Percentiles rank a stretch among this genome's conserved stretches.
Evolutionary conservation across 805 yeast species (phyloP).

Genomic region (Zygosaccharomyces bisporus): DNA sequence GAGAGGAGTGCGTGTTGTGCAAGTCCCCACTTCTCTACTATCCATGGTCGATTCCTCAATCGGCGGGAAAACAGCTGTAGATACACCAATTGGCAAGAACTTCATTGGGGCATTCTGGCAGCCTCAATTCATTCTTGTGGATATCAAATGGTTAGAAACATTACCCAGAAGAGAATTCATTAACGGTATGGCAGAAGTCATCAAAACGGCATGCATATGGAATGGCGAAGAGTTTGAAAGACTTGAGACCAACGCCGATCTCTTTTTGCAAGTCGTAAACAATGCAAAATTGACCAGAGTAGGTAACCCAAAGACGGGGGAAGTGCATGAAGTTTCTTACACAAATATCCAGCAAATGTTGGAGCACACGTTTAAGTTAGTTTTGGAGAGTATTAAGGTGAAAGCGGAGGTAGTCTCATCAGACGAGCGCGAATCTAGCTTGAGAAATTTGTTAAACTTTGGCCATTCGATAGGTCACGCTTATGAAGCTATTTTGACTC

Average conservation of each 20-base stretch:
- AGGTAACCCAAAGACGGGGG: slow-evolving; percentile 16
- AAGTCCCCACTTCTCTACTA: slow-evolving; percentile 87
- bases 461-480: slow-evolving; percentile 99
- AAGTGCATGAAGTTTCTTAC: slow-evolving; percentile 41
- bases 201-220: slow-evolving; percentile 98
- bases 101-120: slow-evolving; percentile 98
- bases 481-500: slow-evolving; percentile 94
- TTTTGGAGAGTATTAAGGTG: slow-evolving; percentile 78
- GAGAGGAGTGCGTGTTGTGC: slow-evolving; percentile 95
- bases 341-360: slow-evolving; percentile 67
- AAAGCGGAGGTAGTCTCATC: slow-evolving; percentile 91
- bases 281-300: slow-evolving; percentile 26
- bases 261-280: slow-evolving; percentile 65
- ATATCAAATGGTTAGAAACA: slow-evolving; percentile 79
- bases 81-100: slow-evolving; percentile 93
- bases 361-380: slow-evolving; percentile 73
- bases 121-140: slow-evolving; percentile 83
- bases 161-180: slow-evolving; percentile 91
- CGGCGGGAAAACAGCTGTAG: slow-evolving; percentile 98
- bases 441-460: slow-evolving; percentile 86
- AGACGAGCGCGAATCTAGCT: slow-evolving; percentile 93
- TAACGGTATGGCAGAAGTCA: slow-evolving; percentile 97
- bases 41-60: slow-evolving; percentile 98
- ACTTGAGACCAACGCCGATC: slow-evolving; percentile 69
- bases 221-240: slow-evolving; percentile 82